Conservation (phyloP, 345 rosid species). For the Triadica sebifera region DNA sequence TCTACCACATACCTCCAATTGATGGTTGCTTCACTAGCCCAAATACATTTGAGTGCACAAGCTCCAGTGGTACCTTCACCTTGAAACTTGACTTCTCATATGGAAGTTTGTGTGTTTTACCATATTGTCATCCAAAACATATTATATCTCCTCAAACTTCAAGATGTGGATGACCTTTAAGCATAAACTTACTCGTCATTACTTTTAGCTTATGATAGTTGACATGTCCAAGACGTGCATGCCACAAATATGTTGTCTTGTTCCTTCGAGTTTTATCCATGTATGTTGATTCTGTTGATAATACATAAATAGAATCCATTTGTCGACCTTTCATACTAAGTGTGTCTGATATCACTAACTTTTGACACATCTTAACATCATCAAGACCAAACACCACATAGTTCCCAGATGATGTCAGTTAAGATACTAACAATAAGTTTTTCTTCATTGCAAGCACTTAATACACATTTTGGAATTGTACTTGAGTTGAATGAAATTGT, state of each 20-base stretch:
- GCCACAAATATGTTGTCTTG: background rate
- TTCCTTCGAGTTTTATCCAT: background rate
- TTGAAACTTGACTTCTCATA: background rate
- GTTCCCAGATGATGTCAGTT: background rate
- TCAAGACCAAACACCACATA: background rate
- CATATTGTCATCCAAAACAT: background rate
- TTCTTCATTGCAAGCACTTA: background rate
- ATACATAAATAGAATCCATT: background rate
- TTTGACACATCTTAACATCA: background rate
- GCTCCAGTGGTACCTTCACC: background rate
- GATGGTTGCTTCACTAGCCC: background rate
- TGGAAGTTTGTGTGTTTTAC: no score
- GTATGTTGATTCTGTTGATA: background rate
- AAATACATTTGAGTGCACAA: background rate
- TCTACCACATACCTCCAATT: no score
- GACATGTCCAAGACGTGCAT: background rate
- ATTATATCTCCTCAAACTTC: background rate
- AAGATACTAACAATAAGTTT: background rate
- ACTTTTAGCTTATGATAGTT: background rate
- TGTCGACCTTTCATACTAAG: background rate
- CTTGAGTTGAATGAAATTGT: background rate
- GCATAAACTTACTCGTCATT: background rate
- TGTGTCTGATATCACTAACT: background rate
- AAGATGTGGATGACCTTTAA: background rate
- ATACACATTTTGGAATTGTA: background rate